These are phyloP conservation scores for Fusarium miscanthi DNA, from an alignment of 2,329 filamentous ascomycete genomes.

Conservation along the genomic window DNA sequence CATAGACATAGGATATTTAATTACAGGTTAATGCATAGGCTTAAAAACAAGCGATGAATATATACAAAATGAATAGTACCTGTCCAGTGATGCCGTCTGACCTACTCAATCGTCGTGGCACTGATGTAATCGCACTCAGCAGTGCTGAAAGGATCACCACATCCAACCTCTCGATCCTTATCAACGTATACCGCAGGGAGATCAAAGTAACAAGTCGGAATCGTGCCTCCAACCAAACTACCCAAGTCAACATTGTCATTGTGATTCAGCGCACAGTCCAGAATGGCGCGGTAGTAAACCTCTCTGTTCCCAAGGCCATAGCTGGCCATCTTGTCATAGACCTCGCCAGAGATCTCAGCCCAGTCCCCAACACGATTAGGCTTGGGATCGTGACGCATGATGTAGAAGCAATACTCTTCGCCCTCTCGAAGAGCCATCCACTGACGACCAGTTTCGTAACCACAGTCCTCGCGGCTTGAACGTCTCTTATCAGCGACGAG, in stretches of 20 bases:
- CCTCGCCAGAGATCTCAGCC: slow-evolving; percentile 5
- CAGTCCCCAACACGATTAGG: not conserved
- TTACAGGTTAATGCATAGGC: fast-evolving
- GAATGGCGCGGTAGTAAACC: slow-evolving; percentile 17
- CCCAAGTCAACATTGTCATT: not conserved
- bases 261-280: slow-evolving; percentile 13
- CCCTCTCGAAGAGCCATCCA: slow-evolving; percentile 23
- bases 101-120: not conserved
- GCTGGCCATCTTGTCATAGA: slow-evolving; percentile 29
- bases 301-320: slow-evolving; percentile 23
- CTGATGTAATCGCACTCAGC: slow-evolving; percentile 2
- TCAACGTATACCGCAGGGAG: slow-evolving; percentile 24
- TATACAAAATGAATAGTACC: not conserved
- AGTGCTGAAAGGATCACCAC: not conserved
- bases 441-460: slow-evolving; percentile 20
- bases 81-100: fast-evolving
- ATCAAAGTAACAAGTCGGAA: slow-evolving; percentile 28
- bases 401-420: slow-evolving; percentile 35
- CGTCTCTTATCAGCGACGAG: slow-evolving; percentile 29
- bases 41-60: fast-evolving
- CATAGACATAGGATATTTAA: not conserved
- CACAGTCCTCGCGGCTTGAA: slow-evolving; percentile 8
- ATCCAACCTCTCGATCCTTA: slow-evolving; percentile 4
- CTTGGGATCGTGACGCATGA: slow-evolving; percentile 8
- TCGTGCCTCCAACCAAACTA: not conserved